phyloP scores from a whole-genome alignment of 495 filamentous ascomycete species.

The Tricharina praecox region DNA sequence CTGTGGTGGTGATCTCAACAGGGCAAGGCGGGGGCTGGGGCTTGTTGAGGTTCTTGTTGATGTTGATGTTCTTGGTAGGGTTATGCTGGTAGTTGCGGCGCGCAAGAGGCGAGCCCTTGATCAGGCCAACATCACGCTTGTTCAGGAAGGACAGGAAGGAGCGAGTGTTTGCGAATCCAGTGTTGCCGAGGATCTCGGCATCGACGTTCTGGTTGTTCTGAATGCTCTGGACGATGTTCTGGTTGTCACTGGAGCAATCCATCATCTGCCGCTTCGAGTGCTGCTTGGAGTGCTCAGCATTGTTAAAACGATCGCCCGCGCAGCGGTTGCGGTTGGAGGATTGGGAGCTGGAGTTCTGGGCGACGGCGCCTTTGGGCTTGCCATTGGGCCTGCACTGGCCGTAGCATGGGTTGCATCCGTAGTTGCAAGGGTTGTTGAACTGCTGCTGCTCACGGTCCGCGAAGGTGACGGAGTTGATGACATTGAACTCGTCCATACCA shows the following conservation, averaged over 20 bases:
- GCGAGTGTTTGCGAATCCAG: neutral
- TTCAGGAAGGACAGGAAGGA: slow-evolving; percentile 11
- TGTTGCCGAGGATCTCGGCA: slow-evolving; percentile 11
- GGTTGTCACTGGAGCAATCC: slow-evolving; percentile 14
- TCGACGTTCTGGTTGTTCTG: slow-evolving; percentile 23
- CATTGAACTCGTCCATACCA: neutral
- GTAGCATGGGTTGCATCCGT: too few species aligned
- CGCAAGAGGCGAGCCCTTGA: neutral
- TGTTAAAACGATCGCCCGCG: too few species aligned
- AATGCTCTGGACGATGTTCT: slow-evolving; percentile 25
- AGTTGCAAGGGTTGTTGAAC: too few species aligned
- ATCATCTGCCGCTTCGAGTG: too few species aligned
- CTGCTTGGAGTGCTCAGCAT: too few species aligned
- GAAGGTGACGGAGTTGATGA: neutral
- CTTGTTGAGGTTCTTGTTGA: slow-evolving; percentile 11
- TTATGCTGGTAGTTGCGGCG: neutral
- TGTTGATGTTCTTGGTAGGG: slow-evolving; percentile 11
- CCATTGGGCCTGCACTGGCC: too few species aligned
- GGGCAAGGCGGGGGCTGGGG: neutral
- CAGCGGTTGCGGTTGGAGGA: too few species aligned
- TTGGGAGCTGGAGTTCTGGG: too few species aligned
- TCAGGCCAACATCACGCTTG: slow-evolving; percentile 4
- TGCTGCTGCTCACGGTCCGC: too few species aligned
- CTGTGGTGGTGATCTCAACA: neutral
- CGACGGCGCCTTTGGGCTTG: too few species aligned